A percentile compares a stretch with the other conserved stretches of the same genome.
Evolutionary conservation across 176 grass and related monocot species (phyloP).

Genomic region (Triticum dicoccoides): DNA sequence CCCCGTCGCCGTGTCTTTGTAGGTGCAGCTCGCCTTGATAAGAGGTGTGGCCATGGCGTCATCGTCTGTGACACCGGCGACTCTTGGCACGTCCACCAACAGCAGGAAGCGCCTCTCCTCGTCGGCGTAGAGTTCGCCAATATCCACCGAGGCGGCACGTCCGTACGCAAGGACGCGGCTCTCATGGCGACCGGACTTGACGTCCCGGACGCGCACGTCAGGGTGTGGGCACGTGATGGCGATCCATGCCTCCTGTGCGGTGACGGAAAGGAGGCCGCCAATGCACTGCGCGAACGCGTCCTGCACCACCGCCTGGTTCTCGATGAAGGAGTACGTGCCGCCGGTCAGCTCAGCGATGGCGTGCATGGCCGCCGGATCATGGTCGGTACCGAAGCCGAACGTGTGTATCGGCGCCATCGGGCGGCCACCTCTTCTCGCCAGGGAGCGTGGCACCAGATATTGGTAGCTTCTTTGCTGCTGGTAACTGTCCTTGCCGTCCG

Average conservation of each 20-base stretch:
- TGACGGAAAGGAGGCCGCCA: constrained; percentile 57
- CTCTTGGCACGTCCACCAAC: constrained; percentile 45
- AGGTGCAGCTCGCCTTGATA: constrained; percentile 41
- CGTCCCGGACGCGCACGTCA: constrained; percentile 22
- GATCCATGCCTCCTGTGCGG: constrained; percentile 45
- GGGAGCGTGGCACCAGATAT: constrained; percentile 53
- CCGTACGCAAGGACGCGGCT: constrained; percentile 29
- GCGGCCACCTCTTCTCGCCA: neutral
- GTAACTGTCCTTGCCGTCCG: constrained; percentile 64
- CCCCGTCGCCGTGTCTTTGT: constrained; percentile 51
- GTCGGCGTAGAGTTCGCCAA: constrained; percentile 62
- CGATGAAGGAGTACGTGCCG: constrained; percentile 85
- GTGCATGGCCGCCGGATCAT: constrained; percentile 72
- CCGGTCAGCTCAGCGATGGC: constrained; percentile 49
- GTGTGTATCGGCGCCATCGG: constrained; percentile 44
- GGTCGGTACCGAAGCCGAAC: constrained; percentile 71
- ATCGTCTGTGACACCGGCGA: neutral
- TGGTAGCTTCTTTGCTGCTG: constrained; percentile 21
- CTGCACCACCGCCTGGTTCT: constrained; percentile 55
- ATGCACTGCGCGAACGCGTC: constrained; percentile 74
- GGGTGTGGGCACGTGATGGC: constrained; percentile 41
- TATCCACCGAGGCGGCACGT: constrained; percentile 37
- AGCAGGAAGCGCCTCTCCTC: constrained; percentile 49
- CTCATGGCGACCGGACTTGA: constrained; percentile 9
- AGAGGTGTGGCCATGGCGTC: constrained; percentile 21